Conservation (phyloP, 768 basidiomycete species). For the Zangia roseola region DNA sequence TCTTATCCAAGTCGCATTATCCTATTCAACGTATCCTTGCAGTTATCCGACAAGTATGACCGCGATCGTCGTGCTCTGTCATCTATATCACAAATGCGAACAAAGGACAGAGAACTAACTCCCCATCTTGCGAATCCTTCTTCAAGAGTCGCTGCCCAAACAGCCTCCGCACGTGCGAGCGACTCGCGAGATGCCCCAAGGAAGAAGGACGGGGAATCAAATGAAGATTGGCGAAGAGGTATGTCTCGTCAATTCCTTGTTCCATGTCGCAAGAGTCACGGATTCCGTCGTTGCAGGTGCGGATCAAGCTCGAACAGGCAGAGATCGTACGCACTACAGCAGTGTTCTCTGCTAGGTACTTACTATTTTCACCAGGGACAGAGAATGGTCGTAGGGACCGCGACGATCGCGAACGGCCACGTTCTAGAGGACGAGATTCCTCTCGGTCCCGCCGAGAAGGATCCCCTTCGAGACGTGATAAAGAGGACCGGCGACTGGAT, state of each 20-base stretch:
- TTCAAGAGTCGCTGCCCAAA: conserved; percentile 37
- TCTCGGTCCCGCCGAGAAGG: conserved; percentile 60
- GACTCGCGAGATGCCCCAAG: conserved; percentile 61
- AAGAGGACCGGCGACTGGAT: conserved; percentile 36
- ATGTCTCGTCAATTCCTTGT: conserved; percentile 21
- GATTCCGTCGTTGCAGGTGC: conserved; percentile 33
- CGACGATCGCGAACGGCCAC: conserved; percentile 61
- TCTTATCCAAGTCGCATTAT: background rate
- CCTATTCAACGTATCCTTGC: conserved; percentile 5
- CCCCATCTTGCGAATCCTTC: conserved; percentile 53
- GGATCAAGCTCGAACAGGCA: conserved; percentile 48
- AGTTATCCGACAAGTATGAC: conserved; percentile 89
- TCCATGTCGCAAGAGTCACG: background rate
- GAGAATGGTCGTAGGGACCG: conserved; percentile 57
- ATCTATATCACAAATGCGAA: conserved; percentile 48
- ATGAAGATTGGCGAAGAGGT: conserved; percentile 89
- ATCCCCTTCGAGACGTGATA: conserved; percentile 52
- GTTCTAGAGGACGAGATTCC: conserved; percentile 62
- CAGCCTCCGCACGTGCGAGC: conserved; percentile 47
- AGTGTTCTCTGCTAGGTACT: background rate
- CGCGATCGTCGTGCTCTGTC: conserved; percentile 67
- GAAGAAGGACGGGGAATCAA: conserved; percentile 70
- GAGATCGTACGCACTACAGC: conserved; percentile 52
- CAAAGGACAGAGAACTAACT: conserved; percentile 66
- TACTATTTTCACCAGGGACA: conserved; percentile 37